phyloP scores from a whole-genome alignment of 2,329 filamentous ascomycete genomes.

The Lachnellula willkommii region DNA sequence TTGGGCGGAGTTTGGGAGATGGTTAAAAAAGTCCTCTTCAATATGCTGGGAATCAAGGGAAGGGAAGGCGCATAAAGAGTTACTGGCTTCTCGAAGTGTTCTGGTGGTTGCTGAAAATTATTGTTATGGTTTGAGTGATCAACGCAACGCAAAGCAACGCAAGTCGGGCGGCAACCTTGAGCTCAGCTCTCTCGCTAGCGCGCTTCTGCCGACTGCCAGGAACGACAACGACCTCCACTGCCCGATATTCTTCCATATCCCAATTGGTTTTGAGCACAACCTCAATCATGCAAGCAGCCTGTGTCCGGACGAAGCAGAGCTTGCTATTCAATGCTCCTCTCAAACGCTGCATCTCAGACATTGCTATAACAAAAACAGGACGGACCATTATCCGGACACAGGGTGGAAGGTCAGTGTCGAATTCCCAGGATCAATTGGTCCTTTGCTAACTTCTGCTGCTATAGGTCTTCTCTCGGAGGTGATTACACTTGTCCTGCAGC shows the following conservation, averaged over 20 bases:
- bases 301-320: conserved; percentile 12
- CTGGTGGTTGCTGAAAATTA: conserved; percentile 9
- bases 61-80: neutral
- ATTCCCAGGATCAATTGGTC: conserved; percentile 11
- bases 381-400: conserved; percentile 87
- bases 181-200: conserved; percentile 17
- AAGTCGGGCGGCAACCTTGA: conserved; percentile 12
- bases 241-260: conserved; percentile 4
- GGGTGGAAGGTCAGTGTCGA: conserved; percentile 71
- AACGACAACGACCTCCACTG: conserved; percentile 9
- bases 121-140: conserved; percentile 6
- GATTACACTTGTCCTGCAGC: conserved; percentile 29
- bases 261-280: conserved; percentile 22
- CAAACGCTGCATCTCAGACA: conserved; percentile 64
- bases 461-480: conserved; percentile 83
- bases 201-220: conserved; percentile 11
- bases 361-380: conserved; percentile 90
- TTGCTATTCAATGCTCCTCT: conserved; percentile 34
- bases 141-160: neutral
- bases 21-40: neutral
- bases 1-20: neutral
- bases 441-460: conserved; percentile 27
- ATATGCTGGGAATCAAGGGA: neutral
- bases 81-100: conserved; percentile 1
- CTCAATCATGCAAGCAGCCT: conserved; percentile 35